phyloP scores from a whole-genome alignment of 164 flowering plant species.

The Stephania cephalantha region DNA sequence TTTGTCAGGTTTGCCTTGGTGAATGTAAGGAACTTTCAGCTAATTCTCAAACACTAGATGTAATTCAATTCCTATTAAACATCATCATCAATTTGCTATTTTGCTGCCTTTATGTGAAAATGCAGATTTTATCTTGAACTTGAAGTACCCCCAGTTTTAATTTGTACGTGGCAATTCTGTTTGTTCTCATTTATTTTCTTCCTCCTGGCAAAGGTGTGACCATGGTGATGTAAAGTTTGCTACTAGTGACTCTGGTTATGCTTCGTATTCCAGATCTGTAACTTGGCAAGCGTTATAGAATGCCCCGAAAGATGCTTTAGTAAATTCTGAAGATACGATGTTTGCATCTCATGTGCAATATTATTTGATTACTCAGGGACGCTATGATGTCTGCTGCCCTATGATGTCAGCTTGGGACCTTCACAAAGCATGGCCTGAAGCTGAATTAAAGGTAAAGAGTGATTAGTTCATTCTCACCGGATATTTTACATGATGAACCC shows the following conservation, averaged over 20 bases:
- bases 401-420: conserved; percentile 99
- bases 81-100: neutral
- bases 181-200: too few relatives aligned
- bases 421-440: conserved; percentile 97
- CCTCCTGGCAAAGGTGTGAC: too few relatives aligned
- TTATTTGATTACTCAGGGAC: conserved; percentile 57
- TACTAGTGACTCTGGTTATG: neutral
- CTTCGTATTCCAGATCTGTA: neutral
- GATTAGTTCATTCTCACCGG: neutral
- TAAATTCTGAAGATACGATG: neutral
- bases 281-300: neutral
- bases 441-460: conserved; percentile 66
- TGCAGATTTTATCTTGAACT: neutral
- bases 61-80: neutral
- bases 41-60: neutral
- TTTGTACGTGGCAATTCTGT: too few relatives aligned
- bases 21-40: neutral
- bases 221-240: too few relatives aligned
- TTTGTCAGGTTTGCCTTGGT: neutral
- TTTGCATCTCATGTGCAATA: conserved; percentile 6
- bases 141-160: too few relatives aligned
- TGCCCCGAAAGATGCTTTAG: neutral
- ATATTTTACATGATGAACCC: neutral
- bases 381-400: conserved; percentile 92
- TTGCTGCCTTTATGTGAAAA: neutral